phyloP scores from a whole-genome alignment of 768 basidiomycete genomes.

The Lactarius akahatsu region DNA sequence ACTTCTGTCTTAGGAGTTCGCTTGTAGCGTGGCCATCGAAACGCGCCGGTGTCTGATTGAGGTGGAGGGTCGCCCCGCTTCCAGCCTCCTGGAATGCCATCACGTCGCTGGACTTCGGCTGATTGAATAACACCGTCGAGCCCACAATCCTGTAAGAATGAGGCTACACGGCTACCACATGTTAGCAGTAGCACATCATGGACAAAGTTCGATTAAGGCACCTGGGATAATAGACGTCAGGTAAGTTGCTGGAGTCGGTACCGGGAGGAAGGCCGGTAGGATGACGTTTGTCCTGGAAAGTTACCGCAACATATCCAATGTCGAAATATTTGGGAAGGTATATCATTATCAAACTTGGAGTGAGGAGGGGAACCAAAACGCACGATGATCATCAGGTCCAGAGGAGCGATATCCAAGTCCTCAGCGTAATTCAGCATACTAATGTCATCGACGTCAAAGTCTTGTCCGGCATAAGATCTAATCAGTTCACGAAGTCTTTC shows the following conservation, averaged over 20 bases:
- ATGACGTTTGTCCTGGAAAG: slow-evolving; percentile 10
- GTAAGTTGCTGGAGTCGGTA: slow-evolving; percentile 5
- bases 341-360: background rate
- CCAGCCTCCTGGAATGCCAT: slow-evolving; percentile 1
- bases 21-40: slow-evolving; percentile 25
- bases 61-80: slow-evolving; percentile 19
- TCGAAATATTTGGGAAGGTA: background rate
- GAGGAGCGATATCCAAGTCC: slow-evolving; percentile 24
- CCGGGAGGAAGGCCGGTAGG: slow-evolving; percentile 10
- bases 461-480: slow-evolving; percentile 2
- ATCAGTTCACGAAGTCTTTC: slow-evolving; percentile 17
- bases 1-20: slow-evolving; percentile 17
- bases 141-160: slow-evolving; percentile 17
- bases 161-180: slow-evolving; percentile 18
- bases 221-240: slow-evolving; percentile 27
- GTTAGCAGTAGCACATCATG: slow-evolving; percentile 6
- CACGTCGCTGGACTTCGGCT: slow-evolving; percentile 14
- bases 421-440: slow-evolving; percentile 23
- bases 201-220: background rate
- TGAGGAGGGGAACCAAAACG: background rate
- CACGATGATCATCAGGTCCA: slow-evolving; percentile 25
- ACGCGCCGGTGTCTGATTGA: slow-evolving; percentile 1
- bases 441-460: slow-evolving; percentile 23
- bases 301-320: background rate
- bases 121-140: slow-evolving; percentile 28